Percentiles rank a stretch among this genome's conserved stretches.
Conservation (phyloP, 2,329 filamentous ascomycete species). For the Paecilomyces niveus region DNA sequence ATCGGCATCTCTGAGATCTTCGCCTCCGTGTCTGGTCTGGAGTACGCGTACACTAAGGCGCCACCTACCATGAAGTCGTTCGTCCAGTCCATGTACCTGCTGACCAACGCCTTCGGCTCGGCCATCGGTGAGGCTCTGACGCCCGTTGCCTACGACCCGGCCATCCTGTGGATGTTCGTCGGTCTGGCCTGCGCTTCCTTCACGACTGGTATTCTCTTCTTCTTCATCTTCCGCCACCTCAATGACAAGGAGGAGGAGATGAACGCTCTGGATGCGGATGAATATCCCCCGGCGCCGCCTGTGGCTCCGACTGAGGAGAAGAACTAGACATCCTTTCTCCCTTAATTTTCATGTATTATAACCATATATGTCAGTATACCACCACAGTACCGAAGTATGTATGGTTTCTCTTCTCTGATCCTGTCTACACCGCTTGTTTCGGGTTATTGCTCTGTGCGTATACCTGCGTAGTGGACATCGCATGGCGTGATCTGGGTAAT, state of each 20-base stretch:
- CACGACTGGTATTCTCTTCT: conserved; percentile 48
- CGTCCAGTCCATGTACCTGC: conserved; percentile 50
- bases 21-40: conserved; percentile 60
- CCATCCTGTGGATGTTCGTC: conserved; percentile 60
- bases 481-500: not conserved
- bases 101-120: conserved; percentile 52
- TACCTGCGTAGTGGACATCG: not conserved
- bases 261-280: conserved; percentile 41
- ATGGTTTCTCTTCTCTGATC: not conserved
- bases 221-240: conserved; percentile 41
- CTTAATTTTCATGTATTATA: not conserved
- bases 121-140: conserved; percentile 57
- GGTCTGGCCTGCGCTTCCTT: conserved; percentile 48
- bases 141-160: conserved; percentile 55
- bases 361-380: not conserved
- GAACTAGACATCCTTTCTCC: not conserved
- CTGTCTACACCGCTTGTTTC: not conserved
- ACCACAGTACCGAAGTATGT: not conserved
- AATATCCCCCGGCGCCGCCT: conserved; percentile 5
- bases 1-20: conserved; percentile 50
- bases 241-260: conserved; percentile 44
- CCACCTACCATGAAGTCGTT: conserved; percentile 62
- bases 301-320: not conserved
- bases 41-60: conserved; percentile 69
- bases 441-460: not conserved